Percentiles rank a stretch among this genome's conserved stretches.
phyloP scores from a whole-genome alignment of 495 filamentous ascomycete species.

The Parachaetomium inaequale region DNA sequence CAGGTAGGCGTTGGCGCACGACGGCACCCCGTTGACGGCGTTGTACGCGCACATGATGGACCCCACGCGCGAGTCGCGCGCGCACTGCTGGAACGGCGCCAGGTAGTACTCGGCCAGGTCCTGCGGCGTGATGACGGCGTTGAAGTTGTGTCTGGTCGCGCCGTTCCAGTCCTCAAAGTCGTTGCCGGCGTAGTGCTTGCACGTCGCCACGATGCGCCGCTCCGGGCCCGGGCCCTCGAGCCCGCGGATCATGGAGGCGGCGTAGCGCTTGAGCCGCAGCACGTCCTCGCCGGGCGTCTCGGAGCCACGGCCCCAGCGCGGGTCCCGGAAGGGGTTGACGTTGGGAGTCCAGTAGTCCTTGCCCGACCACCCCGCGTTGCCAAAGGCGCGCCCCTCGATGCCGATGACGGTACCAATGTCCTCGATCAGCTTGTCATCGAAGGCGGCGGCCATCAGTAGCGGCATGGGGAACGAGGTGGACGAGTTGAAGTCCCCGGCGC shows the following conservation, averaged over 20 bases:
- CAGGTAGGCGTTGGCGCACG: constrained; percentile 43
- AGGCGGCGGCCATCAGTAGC: constrained; percentile 43
- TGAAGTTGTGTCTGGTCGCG: constrained; percentile 34
- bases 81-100: constrained; percentile 46
- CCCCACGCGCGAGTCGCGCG: constrained; percentile 43
- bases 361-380: constrained; percentile 54
- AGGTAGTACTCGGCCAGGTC: constrained; percentile 49
- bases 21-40: constrained; percentile 43
- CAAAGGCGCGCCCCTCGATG: constrained; percentile 65
- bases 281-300: constrained; percentile 41
- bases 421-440: constrained; percentile 48
- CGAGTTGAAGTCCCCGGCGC: constrained; percentile 37
- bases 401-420: constrained; percentile 46
- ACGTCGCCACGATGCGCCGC: constrained; percentile 28
- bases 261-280: constrained; percentile 37
- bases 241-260: constrained; percentile 35
- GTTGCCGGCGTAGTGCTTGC: constrained; percentile 46
- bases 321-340: constrained; percentile 61
- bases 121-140: constrained; percentile 40
- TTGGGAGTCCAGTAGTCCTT: constrained; percentile 66
- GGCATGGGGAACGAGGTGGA: constrained; percentile 50
- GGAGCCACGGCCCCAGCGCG: constrained; percentile 42
- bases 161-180: constrained; percentile 55
- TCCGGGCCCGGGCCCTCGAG: constrained; percentile 21
- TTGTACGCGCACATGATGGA: constrained; percentile 52